A percentile compares a stretch with the other conserved stretches of the same genome.
Evolutionary conservation across 768 basidiomycete genomes (phyloP).

Genomic region (Mycena metata): DNA sequence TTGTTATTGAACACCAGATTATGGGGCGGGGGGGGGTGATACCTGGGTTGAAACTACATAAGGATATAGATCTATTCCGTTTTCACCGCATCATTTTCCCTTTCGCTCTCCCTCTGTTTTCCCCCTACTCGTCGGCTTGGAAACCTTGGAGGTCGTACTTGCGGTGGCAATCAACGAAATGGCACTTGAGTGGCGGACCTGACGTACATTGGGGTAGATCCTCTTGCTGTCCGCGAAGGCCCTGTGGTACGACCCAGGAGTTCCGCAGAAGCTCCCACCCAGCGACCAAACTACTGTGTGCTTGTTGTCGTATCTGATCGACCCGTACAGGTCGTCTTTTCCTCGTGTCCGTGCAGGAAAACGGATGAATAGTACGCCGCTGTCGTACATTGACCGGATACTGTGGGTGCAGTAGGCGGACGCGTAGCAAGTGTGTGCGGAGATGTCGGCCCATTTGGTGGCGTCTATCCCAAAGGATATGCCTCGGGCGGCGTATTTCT

Average conservation of each 20-base stretch:
- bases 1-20: too few relatives aligned
- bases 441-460: not conserved
- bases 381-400: not conserved
- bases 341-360: not conserved
- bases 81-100: too few relatives aligned
- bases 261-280: not conserved
- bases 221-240: not conserved
- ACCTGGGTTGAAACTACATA: too few relatives aligned
- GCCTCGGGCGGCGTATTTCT: not conserved
- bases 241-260: not conserved
- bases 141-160: too few relatives aligned
- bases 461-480: not conserved
- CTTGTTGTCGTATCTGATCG: not conserved
- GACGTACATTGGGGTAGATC: too few relatives aligned
- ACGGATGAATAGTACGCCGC: not conserved
- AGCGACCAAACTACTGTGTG: not conserved
- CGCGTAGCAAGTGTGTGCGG: not conserved
- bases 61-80: too few relatives aligned
- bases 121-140: too few relatives aligned
- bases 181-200: too few relatives aligned
- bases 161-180: too few relatives aligned
- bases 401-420: not conserved
- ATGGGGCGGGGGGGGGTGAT: too few relatives aligned
- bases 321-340: not conserved
- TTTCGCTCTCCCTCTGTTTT: too few relatives aligned